A percentile compares a stretch with the other conserved stretches of the same genome.
Conservation (phyloP, 169 alveolate genomes). For the Babesia ovata region DNA sequence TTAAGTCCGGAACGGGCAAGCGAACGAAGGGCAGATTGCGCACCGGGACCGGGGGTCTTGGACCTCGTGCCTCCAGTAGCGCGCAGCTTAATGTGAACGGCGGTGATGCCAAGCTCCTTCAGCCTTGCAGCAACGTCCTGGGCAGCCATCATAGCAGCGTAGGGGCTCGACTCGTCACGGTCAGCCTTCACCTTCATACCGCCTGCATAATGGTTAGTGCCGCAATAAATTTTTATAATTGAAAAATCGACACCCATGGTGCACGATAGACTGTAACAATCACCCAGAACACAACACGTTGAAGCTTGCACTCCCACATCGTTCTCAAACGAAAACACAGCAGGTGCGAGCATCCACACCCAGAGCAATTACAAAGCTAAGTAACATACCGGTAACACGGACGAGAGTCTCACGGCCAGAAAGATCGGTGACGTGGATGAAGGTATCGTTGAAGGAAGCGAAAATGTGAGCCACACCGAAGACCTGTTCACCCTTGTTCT, state of each 20-base stretch:
- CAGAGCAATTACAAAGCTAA: neutral
- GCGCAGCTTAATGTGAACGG: constrained; percentile 97
- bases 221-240: too few relatives aligned
- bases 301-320: too few relatives aligned
- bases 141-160: constrained; percentile 99
- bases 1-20: constrained; percentile 98
- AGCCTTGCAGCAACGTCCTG: constrained; percentile 96
- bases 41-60: constrained; percentile 99
- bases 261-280: too few relatives aligned
- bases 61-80: constrained; percentile 98
- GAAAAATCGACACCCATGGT: too few relatives aligned
- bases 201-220: constrained; percentile 65
- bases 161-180: constrained; percentile 99
- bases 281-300: too few relatives aligned
- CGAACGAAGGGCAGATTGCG: constrained; percentile 99
- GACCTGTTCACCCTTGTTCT: constrained; percentile 90
- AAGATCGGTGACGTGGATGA: constrained; percentile 99
- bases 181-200: constrained; percentile 99
- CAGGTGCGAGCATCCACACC: neutral
- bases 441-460: constrained; percentile 99
- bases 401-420: constrained; percentile 99
- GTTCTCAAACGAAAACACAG: neutral
- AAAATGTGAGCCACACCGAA: constrained; percentile 99
- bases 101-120: constrained; percentile 97
- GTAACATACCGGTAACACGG: constrained; percentile 92